Conservation (phyloP, 169 alveolate species). For the Cryptosporidium viatorum region DNA sequence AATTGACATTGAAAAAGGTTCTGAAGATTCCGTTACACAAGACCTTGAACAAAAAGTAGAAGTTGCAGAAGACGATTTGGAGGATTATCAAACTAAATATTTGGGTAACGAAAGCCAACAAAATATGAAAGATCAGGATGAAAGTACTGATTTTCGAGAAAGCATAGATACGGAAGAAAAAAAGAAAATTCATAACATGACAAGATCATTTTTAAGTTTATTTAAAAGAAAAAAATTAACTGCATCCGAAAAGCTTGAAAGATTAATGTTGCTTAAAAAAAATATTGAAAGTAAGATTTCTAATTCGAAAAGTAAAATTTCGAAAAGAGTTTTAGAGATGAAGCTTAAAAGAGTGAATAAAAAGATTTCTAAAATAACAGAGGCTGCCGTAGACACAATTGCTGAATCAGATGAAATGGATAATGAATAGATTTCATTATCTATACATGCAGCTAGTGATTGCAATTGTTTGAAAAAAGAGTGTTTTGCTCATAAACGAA, state of each 20-base stretch:
- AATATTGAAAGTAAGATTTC: neutral
- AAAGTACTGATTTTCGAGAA: neutral
- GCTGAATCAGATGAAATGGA: neutral
- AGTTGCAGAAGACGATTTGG: neutral
- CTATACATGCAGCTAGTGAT: neutral
- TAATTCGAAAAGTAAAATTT: neutral
- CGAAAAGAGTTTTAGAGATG: neutral
- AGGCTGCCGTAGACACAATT: neutral
- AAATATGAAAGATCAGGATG: neutral
- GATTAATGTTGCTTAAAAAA: neutral
- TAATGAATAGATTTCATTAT: neutral
- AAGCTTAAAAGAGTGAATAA: neutral
- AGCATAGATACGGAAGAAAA: neutral
- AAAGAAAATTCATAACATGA: neutral
- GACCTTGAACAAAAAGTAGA: neutral
- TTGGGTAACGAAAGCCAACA: neutral
- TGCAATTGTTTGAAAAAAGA: neutral
- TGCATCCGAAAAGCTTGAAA: neutral
- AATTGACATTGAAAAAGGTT: neutral
- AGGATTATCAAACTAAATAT: neutral
- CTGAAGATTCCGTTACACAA: neutral
- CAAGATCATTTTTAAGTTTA: neutral
- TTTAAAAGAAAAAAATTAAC: neutral
- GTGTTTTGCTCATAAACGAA: no score
- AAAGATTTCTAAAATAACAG: neutral